Conservation (phyloP, 371 early-diverging fungal species). For the Umbelopsis sp. region DNA sequence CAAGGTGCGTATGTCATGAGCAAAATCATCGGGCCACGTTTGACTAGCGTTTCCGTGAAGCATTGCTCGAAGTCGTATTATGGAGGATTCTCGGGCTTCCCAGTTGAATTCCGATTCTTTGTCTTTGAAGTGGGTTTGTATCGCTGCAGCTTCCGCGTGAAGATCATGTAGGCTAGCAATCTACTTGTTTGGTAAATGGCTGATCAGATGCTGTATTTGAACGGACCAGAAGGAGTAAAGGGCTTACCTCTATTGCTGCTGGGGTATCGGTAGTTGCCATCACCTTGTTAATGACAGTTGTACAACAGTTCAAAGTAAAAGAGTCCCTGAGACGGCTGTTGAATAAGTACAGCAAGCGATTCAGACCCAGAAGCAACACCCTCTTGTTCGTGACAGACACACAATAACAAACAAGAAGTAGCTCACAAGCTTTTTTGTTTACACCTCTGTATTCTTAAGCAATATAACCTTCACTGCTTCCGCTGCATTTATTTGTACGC, state of each 20-base stretch:
- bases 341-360: not conserved
- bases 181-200: conserved; percentile 9
- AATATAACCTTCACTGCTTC: too few relatives aligned
- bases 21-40: conserved; percentile 37
- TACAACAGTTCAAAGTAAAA: not conserved
- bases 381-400: not conserved
- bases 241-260: conserved; percentile 4
- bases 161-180: conserved; percentile 31
- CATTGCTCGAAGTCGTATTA: conserved; percentile 24
- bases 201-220: not conserved
- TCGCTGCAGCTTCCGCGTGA: conserved; percentile 27
- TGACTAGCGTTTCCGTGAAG: conserved; percentile 33
- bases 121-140: conserved; percentile 26
- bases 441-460: too few relatives aligned
- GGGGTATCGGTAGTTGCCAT: conserved; percentile 6
- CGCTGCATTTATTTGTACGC: too few relatives aligned
- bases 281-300: conserved; percentile 1
- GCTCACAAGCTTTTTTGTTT: too few relatives aligned
- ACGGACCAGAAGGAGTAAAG: not conserved
- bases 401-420: not conserved
- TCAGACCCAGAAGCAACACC: not conserved
- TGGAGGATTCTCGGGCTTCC: conserved; percentile 36
- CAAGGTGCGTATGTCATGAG: conserved; percentile 39
- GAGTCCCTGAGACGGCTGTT: not conserved
- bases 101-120: conserved; percentile 44